phyloP scores from a whole-genome alignment of 2,329 filamentous ascomycete species.

The Monilinia aucupariae region DNA sequence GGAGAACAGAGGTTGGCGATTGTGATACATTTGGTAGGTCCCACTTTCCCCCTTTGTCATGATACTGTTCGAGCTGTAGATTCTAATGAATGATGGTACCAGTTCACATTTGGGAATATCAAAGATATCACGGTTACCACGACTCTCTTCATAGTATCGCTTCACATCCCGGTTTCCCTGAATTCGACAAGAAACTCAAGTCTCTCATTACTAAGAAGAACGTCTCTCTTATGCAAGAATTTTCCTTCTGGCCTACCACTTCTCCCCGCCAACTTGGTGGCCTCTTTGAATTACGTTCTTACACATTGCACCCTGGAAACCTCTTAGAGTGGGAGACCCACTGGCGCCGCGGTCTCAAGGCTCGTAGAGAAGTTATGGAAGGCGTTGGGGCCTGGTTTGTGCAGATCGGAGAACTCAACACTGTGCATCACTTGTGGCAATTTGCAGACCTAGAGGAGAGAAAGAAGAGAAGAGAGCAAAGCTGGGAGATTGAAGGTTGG shows the following conservation, averaged over 20 bases:
- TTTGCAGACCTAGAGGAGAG: constrained; percentile 95
- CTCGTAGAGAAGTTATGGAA: constrained; percentile 94
- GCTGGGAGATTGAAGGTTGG: constrained; percentile 94
- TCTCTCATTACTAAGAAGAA: constrained; percentile 78
- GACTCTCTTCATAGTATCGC: constrained; percentile 82
- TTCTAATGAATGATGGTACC: constrained; percentile 20
- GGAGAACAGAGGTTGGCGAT: constrained; percentile 95
- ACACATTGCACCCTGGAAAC: constrained; percentile 92
- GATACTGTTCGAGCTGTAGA: not conserved
- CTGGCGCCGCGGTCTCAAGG: constrained; percentile 88
- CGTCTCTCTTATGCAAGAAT: constrained; percentile 96
- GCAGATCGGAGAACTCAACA: constrained; percentile 95
- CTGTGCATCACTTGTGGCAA: constrained; percentile 97
- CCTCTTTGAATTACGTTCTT: constrained; percentile 91
- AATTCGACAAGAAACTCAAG: constrained; percentile 80
- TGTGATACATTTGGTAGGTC: constrained; percentile 86
- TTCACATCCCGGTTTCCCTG: constrained; percentile 73
- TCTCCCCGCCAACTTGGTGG: constrained; percentile 84
- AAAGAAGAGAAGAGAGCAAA: constrained; percentile 83
- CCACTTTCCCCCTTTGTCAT: not conserved
- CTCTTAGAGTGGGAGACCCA: constrained; percentile 98
- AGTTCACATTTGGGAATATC: constrained; percentile 99
- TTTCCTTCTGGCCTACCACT: constrained; percentile 98
- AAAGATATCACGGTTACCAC: constrained; percentile 94
- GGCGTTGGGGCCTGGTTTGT: constrained; percentile 98